Conservation (phyloP, 768 basidiomycete species). For the Naganishia vishniacii region DNA sequence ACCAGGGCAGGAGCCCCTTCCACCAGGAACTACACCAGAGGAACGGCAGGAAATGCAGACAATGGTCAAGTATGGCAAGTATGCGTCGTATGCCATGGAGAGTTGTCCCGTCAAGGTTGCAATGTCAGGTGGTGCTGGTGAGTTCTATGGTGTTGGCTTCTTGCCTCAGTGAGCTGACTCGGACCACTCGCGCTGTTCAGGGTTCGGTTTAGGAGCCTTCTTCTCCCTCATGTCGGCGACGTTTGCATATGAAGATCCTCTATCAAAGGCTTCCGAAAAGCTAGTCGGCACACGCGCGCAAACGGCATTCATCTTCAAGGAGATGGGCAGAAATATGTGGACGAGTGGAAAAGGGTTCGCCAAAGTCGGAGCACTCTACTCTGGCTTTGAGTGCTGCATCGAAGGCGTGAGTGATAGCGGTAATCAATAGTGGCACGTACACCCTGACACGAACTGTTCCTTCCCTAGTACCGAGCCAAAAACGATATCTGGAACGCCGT, state of each 20-base stretch:
- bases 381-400: constrained; percentile 91
- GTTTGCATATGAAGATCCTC: constrained; percentile 90
- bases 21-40: constrained; percentile 73
- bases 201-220: constrained; percentile 87
- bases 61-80: constrained; percentile 70
- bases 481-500: constrained; percentile 92
- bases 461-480: constrained; percentile 78
- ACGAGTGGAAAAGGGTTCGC: constrained; percentile 83
- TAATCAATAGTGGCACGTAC: neutral
- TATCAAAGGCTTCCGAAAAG: constrained; percentile 49
- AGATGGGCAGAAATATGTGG: constrained; percentile 93
- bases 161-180: neutral
- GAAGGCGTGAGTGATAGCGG: constrained; percentile 67
- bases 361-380: constrained; percentile 86
- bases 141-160: neutral
- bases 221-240: constrained; percentile 94
- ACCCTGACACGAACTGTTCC: neutral
- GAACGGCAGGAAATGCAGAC: constrained; percentile 65
- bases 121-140: constrained; percentile 76
- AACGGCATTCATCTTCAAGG: constrained; percentile 75
- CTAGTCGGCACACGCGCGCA: constrained; percentile 58
- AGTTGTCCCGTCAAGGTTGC: constrained; percentile 78
- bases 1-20: constrained; percentile 71
- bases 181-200: constrained; percentile 52
- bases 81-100: constrained; percentile 68